Base-by-base conservation (phyloP, 371 early-diverging fungal genomes). In the Batrachochytrium dendrobatidis region DNA sequence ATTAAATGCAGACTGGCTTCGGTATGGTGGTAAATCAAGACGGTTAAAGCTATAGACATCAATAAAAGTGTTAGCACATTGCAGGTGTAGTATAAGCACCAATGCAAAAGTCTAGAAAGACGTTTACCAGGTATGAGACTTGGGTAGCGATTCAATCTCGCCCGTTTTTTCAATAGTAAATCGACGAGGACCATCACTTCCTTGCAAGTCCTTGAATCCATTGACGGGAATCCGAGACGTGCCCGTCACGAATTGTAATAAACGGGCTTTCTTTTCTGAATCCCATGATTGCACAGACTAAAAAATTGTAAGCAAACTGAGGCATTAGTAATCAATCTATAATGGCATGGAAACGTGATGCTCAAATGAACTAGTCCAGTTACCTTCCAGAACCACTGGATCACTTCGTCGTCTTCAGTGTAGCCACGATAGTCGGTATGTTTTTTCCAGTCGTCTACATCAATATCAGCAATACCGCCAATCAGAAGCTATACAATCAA, bases 361-460 rank as follows among this genome's bases (percentile, higher is more conserved):
- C 39, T 45, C 22, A n/a, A n/a, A n/a, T n/a, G n/a, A n/a, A n/a
- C n/a, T n/a, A 18, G 48, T 46, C 25, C 6, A 32, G 60, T 22
- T 66, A 84, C 86, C 76, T 89, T 84, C 99, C 99, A 99, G 85
- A 97, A 99, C 94, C 93, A 93, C 67, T 89, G 88, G 52, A 98
- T 83, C n/a, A 91, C 91, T 67, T 91, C 90, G 71, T 95, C 96
- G 56, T 88, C 85, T 70, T 91, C 91, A 3, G 92, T 90, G 81
- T 95, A 99, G 25, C 96, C 95, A 49, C 94, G 79, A 69, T 98
- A 99, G 62, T 94, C 94, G 12, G 98, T 95, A 67, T 96, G 91
- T 74, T 95, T 96, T 68, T 89, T 91, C 99, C 99, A 99, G 71
- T 99, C 99, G 63, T 99, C 99, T 52, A 98, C 84, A 71, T 99